Evolutionary conservation across 2,329 filamentous ascomycete genomes (phyloP).

Genomic region (Ustulina deusta): DNA sequence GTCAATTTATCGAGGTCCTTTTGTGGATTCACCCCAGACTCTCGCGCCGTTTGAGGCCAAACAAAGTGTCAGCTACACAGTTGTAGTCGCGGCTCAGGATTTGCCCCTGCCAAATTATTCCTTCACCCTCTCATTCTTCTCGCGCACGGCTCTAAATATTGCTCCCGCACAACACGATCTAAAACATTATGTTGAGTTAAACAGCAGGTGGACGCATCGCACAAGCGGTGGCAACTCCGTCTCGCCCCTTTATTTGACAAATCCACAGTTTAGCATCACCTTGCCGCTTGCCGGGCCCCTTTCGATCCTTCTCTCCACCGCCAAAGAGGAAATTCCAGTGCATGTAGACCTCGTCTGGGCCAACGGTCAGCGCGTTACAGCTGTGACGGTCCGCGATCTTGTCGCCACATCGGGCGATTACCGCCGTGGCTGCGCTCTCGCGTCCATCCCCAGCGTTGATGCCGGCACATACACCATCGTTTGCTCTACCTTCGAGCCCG

Average conservation of each 20-base stretch:
- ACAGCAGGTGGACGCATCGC: constrained; percentile 78
- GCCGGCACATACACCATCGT: constrained; percentile 86
- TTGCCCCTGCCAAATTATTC: constrained; percentile 78
- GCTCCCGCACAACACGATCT: constrained; percentile 71
- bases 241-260: constrained; percentile 80
- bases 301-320: constrained; percentile 79
- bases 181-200: constrained; percentile 66
- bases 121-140: constrained; percentile 91
- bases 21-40: constrained; percentile 93
- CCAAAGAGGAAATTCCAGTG: constrained; percentile 75
- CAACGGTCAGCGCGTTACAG: constrained; percentile 75
- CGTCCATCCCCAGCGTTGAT: constrained; percentile 70
- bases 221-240: constrained; percentile 88
- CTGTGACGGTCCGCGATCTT: constrained; percentile 80
- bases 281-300: constrained; percentile 70
- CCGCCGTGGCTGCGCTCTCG: constrained; percentile 79
- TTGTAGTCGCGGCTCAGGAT: constrained; percentile 82
- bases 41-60: constrained; percentile 77
- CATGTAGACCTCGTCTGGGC: constrained; percentile 89
- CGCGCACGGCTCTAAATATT: constrained; percentile 71
- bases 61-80: constrained; percentile 59
- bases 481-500: constrained; percentile 88
- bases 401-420: constrained; percentile 90
- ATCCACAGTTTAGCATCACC: constrained; percentile 84
- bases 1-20: constrained; percentile 80